Evolutionary conservation across 2,329 filamentous ascomycete genomes (phyloP).

Genomic region (Beauveria sp.): DNA sequence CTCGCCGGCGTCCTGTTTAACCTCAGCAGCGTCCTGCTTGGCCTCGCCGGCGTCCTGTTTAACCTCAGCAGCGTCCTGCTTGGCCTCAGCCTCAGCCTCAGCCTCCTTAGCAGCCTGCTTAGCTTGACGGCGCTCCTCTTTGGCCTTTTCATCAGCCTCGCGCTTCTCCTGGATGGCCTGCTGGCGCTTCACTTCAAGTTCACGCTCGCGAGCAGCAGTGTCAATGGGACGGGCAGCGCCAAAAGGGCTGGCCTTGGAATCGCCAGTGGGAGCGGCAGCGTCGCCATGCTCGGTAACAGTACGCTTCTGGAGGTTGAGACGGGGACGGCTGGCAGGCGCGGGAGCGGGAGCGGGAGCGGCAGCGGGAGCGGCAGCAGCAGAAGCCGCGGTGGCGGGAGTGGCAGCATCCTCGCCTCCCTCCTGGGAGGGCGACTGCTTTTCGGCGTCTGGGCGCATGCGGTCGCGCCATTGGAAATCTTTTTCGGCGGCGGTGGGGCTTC

Average conservation of each 20-base stretch:
- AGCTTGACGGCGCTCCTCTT: constrained; percentile 60
- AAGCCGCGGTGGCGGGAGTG: constrained; percentile 48
- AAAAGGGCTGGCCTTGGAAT: constrained; percentile 86
- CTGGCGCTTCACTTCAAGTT: constrained; percentile 82
- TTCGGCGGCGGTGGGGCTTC: constrained; percentile 79
- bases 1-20: constrained; percentile 34
- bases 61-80: constrained; percentile 23
- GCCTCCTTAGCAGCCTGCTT: constrained; percentile 49
- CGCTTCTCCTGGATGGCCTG: constrained; percentile 71
- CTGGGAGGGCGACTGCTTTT: constrained; percentile 55
- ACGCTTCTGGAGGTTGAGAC: constrained; percentile 81
- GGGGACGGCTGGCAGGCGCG: constrained; percentile 59
- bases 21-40: constrained; percentile 19
- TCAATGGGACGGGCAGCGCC: constrained; percentile 91
- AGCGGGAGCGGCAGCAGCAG: constrained; percentile 54
- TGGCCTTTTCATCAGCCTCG: constrained; percentile 78
- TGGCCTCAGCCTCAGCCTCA: constrained; percentile 28
- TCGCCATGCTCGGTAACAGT: constrained; percentile 71
- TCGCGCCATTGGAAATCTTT: constrained; percentile 89
- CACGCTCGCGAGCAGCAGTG: constrained; percentile 78
- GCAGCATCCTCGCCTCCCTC: constrained; percentile 71
- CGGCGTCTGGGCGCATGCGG: constrained; percentile 78
- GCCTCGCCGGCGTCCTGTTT: constrained; percentile 35
- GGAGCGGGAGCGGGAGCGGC: constrained; percentile 44
- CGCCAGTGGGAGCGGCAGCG: constrained; percentile 44